Evolutionary conservation across 768 basidiomycete species (phyloP), one percentile per base, ranked within the genome.

Genomic region (Boletus patriciae): DNA sequence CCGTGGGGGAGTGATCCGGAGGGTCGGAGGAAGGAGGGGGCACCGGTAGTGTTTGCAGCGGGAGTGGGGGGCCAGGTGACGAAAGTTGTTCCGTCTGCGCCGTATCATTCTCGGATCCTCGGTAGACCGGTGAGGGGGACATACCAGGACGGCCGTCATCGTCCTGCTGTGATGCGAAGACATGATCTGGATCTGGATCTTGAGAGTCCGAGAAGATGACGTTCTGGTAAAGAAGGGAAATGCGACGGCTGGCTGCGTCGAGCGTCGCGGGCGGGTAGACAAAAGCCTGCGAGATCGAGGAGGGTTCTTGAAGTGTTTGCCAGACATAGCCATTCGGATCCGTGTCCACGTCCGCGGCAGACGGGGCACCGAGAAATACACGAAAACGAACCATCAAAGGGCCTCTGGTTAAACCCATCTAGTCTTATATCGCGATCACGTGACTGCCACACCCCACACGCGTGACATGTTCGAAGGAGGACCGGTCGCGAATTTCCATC

Each of bases 201-300:
- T 71, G 73, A 10, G 53, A 54, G 41, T 77, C 77, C 10, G 66
- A 58, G n/a, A 44, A 58, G 16, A 89, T 87, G 29, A 85, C 77
- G 52, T 88, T 88, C 64, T 84, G 76, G 63, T 92, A 92, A 23
- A 90, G 70, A 49, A 81, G 54, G 1, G 90, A 91, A 43, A 92
- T 84, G 38, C 86, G 77, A n/a, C 77, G 76, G 65, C 81, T 87
- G 9, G 86, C 88, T 5, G 80, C 85, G 60, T 87, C 85, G 41
- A 89, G 66, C 0, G 84, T 85, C 19, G 80, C 79, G 12, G 78
- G 74, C 6, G 80, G 82, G n/a, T 83, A 73, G 50, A 29, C 16
- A 7, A 29, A n/a, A 31, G 54, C 38, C 21, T 33, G 50, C 25
- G 42, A 45, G 12, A 19, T 19, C 11, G 46, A 16, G 42, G 46